Conservation (phyloP, 805 yeast genomes). For the Metschnikowia picachoensis region DNA sequence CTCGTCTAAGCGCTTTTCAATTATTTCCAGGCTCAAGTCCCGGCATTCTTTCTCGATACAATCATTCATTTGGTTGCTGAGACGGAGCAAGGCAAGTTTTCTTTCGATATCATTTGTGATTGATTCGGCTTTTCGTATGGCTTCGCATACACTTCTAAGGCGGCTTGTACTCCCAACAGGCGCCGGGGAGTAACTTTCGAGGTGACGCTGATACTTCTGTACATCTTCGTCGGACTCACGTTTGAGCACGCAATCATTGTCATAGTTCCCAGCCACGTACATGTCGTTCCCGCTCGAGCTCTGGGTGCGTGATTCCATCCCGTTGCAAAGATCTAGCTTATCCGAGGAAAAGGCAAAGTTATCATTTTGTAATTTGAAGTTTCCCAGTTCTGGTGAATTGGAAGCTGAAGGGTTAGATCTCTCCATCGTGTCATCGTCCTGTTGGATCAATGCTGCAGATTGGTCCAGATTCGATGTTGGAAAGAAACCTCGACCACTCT, state of each 20-base stretch:
- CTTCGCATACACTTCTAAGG: conserved; percentile 29
- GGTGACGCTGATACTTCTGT: conserved; percentile 17
- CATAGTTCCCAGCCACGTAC: conserved; percentile 26
- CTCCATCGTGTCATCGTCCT: conserved; percentile 15
- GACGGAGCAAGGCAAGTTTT: conserved; percentile 29
- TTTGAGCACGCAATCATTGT: conserved; percentile 14
- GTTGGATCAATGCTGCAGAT: conserved; percentile 1
- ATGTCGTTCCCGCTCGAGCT: too few relatives aligned
- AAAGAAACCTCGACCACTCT: conserved; percentile 20
- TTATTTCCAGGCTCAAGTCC: conserved; percentile 28
- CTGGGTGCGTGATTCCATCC: conserved; percentile 17
- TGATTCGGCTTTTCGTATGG: conserved; percentile 33
- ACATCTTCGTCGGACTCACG: conserved; percentile 13
- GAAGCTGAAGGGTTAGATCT: conserved; percentile 34
- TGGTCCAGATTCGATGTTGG: conserved; percentile 12
- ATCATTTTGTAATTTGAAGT: conserved; percentile 30
- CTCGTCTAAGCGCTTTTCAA: conserved; percentile 31
- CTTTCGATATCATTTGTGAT: conserved; percentile 32
- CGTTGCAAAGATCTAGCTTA: conserved; percentile 29
- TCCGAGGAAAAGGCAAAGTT: conserved; percentile 32
- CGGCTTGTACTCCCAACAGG: conserved; percentile 15
- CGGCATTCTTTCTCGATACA: conserved; percentile 32
- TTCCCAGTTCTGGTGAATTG: conserved; percentile 37
- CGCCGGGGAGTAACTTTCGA: conserved; percentile 9
- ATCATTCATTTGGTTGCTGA: conserved; percentile 31